These are phyloP conservation scores for Trichomonas tenax DNA, from an alignment of 208 protist genomes.

Conservation along the genomic window DNA sequence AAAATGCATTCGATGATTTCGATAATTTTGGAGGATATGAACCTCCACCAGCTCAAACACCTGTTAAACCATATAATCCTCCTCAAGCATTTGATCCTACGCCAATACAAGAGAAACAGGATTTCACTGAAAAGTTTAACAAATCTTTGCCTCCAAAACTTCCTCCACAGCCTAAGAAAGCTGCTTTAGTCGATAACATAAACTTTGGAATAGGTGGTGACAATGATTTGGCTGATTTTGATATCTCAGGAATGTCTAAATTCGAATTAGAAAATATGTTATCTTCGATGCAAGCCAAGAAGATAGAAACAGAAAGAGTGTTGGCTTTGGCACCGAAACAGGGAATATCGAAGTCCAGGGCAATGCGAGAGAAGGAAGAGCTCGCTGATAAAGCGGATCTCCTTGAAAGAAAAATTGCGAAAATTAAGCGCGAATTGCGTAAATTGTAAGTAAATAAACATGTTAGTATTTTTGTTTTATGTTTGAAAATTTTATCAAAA, in stretches of 20 bases:
- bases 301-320: background rate
- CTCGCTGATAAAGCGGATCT: background rate
- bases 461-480: background rate
- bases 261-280: background rate
- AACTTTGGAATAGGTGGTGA: background rate
- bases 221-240: background rate
- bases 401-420: background rate
- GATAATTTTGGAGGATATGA: background rate
- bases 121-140: background rate
- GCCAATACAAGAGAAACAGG: background rate
- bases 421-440: background rate
- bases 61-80: background rate
- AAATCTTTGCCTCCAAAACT: background rate
- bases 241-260: background rate
- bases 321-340: background rate
- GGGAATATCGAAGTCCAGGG: background rate
- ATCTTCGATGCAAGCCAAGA: background rate
- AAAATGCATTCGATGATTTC: background rate
- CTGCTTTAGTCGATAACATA: background rate
- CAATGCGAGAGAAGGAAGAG: background rate
- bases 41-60: too few relatives aligned
- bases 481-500: too few relatives aligned
- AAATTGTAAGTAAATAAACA: background rate
- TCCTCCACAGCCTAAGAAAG: background rate
- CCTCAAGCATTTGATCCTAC: background rate